Evolutionary conservation across 2,329 filamentous ascomycete genomes (phyloP).

Genomic region (Xylariaceae sp.): DNA sequence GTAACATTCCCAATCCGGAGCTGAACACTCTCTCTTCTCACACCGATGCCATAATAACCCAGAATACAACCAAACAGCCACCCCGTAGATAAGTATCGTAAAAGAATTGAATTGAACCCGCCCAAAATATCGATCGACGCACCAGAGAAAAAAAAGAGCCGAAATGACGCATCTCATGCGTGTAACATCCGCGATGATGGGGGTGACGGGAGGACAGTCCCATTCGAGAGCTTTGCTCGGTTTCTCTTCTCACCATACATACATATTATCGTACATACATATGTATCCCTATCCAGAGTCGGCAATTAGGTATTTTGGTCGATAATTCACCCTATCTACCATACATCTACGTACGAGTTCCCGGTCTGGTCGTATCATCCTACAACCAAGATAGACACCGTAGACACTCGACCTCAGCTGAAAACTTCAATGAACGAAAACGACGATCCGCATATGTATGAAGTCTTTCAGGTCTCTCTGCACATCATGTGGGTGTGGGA

Average conservation of each 20-base stretch:
- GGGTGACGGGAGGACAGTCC: neutral
- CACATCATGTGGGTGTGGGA: neutral
- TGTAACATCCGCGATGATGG: conserved; percentile 11
- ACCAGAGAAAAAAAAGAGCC: neutral
- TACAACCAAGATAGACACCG: too few species aligned
- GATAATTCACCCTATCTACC: too few species aligned
- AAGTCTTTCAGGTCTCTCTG: neutral
- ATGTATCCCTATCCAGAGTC: neutral
- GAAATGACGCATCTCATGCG: conserved; percentile 12
- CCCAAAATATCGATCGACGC: conserved; percentile 2
- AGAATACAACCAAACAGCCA: neutral
- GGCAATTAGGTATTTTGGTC: neutral
- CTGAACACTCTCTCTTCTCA: neutral
- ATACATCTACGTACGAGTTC: too few species aligned
- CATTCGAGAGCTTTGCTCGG: neutral
- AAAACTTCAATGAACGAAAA: neutral
- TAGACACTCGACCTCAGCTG: neutral
- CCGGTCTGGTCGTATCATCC: too few species aligned
- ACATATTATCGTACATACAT: too few species aligned
- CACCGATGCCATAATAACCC: neutral
- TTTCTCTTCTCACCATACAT: too few species aligned
- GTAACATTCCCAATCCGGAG: neutral
- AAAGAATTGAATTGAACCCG: neutral
- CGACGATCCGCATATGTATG: neutral
- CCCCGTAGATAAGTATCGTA: too few species aligned